Percentiles rank a stretch among this genome's conserved stretches.
Conservation (phyloP, 2,329 filamentous ascomycete species). For the Phaeosphaeria sp. region DNA sequence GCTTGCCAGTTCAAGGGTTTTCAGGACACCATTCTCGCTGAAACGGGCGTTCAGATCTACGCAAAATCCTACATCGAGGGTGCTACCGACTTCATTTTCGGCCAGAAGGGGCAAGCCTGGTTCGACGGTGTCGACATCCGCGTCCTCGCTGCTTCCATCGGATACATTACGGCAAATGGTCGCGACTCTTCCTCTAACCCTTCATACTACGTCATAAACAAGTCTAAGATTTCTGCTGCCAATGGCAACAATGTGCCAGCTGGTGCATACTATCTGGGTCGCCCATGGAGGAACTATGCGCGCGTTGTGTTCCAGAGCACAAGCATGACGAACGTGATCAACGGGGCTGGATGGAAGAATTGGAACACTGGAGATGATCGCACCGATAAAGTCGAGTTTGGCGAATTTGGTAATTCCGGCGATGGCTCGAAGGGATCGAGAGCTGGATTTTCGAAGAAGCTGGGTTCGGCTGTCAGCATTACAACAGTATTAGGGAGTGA, state of each 20-base stretch:
- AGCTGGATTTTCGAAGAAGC: constrained; percentile 56
- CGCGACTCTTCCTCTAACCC: constrained; percentile 39
- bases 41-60: constrained; percentile 62
- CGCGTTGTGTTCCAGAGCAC: constrained; percentile 62
- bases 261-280: constrained; percentile 59
- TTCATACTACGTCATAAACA: constrained; percentile 65
- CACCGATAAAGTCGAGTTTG: constrained; percentile 62
- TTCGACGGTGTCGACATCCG: constrained; percentile 59
- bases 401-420: constrained; percentile 67
- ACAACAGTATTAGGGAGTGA: constrained; percentile 53
- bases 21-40: constrained; percentile 60
- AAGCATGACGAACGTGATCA: constrained; percentile 62
- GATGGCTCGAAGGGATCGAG: constrained; percentile 61
- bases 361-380: constrained; percentile 61
- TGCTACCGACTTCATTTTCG: constrained; percentile 67
- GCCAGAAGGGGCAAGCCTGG: constrained; percentile 60
- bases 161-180: constrained; percentile 51
- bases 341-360: constrained; percentile 63
- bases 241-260: constrained; percentile 45
- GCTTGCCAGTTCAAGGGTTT: constrained; percentile 62
- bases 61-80: constrained; percentile 63
- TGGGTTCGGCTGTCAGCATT: constrained; percentile 53
- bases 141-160: constrained; percentile 50
- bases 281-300: constrained; percentile 61
- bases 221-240: constrained; percentile 56